These are phyloP conservation scores for Suhomyces anneliseae DNA, from an alignment of 1,139 yeast species.

Conservation along the genomic window DNA sequence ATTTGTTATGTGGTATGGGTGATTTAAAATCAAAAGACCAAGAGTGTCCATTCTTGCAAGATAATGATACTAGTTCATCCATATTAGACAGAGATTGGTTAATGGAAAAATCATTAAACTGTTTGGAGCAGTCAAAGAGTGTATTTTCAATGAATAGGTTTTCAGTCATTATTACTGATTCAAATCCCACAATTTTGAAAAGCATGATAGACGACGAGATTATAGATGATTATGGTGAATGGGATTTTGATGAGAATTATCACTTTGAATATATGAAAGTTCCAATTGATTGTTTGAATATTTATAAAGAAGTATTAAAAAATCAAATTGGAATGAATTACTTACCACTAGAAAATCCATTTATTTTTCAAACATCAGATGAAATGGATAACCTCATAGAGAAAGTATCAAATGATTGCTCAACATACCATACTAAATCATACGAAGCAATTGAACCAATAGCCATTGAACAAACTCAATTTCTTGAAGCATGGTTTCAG, in stretches of 20 bases:
- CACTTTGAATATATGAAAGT: slow-evolving; percentile 18
- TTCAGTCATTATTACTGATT: slow-evolving; percentile 17
- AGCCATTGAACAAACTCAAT: slow-evolving; percentile 15
- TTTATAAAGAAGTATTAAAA: slow-evolving; percentile 1
- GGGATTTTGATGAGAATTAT: slow-evolving; percentile 18
- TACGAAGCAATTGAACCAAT: slow-evolving; percentile 11
- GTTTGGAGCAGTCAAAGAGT: slow-evolving; percentile 26
- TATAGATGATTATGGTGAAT: background rate
- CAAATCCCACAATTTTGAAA: background rate
- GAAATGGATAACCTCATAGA: slow-evolving; percentile 9
- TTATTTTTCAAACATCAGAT: slow-evolving; percentile 5
- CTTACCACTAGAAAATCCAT: slow-evolving; percentile 8
- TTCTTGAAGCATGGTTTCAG: slow-evolving; percentile 54
- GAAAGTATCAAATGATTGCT: background rate
- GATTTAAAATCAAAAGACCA: slow-evolving; percentile 13
- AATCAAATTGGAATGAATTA: background rate
- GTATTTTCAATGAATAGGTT: slow-evolving; percentile 28
- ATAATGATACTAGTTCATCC: too few relatives aligned
- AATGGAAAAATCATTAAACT: slow-evolving; percentile 33
- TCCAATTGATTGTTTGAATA: slow-evolving; percentile 11
- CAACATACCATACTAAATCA: slow-evolving; percentile 3
- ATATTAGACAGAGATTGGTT: slow-evolving; percentile 30
- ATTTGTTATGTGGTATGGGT: slow-evolving; percentile 39
- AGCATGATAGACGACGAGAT: background rate
- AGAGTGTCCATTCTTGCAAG: too few relatives aligned